Conservation (phyloP, 768 basidiomycete species). For the Lactarius akahatsu region DNA sequence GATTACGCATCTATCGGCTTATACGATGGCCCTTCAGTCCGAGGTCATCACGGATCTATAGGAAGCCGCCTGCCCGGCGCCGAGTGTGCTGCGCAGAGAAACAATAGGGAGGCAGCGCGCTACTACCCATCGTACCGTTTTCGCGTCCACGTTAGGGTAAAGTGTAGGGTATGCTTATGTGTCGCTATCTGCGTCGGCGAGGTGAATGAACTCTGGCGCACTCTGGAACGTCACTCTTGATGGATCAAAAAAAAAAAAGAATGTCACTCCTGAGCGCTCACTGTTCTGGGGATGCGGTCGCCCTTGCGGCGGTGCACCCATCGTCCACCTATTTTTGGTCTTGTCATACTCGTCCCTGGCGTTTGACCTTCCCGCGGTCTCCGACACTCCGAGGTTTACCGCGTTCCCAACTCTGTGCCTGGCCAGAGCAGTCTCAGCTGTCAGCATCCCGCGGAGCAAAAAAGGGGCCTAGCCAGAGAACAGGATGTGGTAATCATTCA, state of each 20-base stretch:
- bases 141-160: neutral
- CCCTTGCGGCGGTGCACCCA: slow-evolving; percentile 55
- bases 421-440: neutral
- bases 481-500: slow-evolving; percentile 47
- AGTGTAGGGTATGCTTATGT: neutral
- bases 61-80: slow-evolving; percentile 57
- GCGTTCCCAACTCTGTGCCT: neutral
- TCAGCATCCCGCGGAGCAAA: slow-evolving; percentile 50
- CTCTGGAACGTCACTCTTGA: slow-evolving; percentile 49
- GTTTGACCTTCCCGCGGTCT: slow-evolving; percentile 41
- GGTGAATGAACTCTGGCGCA: slow-evolving; percentile 64
- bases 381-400: slow-evolving; percentile 67
- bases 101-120: slow-evolving; percentile 53
- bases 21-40: slow-evolving; percentile 56
- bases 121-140: slow-evolving; percentile 63
- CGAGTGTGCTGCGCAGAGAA: slow-evolving; percentile 53
- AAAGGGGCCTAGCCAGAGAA: slow-evolving; percentile 53
- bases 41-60: slow-evolving; percentile 66
- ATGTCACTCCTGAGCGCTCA: slow-evolving; percentile 46
- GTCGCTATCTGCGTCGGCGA: slow-evolving; percentile 66
- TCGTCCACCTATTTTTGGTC: slow-evolving; percentile 63
- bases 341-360: slow-evolving; percentile 41
- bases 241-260: slow-evolving; percentile 18
- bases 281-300: slow-evolving; percentile 46
- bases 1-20: slow-evolving; percentile 57